Conservation (phyloP, 805 yeast species). For the Schwanniomyces vanrijiae region DNA sequence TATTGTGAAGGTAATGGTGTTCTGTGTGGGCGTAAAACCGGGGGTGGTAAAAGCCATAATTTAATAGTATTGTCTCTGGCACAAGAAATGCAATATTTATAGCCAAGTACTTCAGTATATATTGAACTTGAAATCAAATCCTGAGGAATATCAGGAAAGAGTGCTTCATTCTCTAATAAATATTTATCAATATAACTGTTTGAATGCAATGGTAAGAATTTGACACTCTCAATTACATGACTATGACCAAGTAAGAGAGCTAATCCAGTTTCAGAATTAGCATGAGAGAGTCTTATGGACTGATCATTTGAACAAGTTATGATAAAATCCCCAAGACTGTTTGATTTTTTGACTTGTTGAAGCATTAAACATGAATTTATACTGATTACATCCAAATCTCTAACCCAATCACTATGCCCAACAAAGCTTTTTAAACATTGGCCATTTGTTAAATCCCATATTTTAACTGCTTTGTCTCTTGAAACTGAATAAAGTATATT, state of each 20-base stretch:
- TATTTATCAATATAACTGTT: conserved; percentile 49
- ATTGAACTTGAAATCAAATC: conserved; percentile 25
- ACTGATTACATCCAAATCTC: conserved; percentile 52
- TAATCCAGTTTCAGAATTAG: conserved; percentile 64
- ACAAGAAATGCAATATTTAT: conserved; percentile 72
- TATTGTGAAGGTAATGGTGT: conserved; percentile 52
- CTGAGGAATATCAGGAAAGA: conserved; percentile 33
- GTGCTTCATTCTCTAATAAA: conserved; percentile 28
- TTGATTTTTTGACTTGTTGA: conserved; percentile 7
- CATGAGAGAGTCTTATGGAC: conserved; percentile 65
- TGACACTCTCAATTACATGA: conserved; percentile 77
- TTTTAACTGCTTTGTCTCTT: conserved; percentile 57
- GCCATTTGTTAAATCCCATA: conserved; percentile 72
- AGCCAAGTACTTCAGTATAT: conserved; percentile 44
- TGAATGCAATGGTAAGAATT: conserved; percentile 59
- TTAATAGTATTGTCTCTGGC: conserved; percentile 76
- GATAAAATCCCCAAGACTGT: conserved; percentile 51
- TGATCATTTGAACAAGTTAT: conserved; percentile 81
- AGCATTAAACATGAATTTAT: conserved; percentile 15
- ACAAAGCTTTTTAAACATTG: conserved; percentile 63
- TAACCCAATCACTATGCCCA: conserved; percentile 90
- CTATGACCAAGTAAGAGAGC: conserved; percentile 72
- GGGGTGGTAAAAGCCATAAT: conserved; percentile 77
- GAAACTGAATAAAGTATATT: conserved; percentile 58
- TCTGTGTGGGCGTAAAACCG: conserved; percentile 53